Conservation (phyloP, 2,329 filamentous ascomycete genomes). For the Dendryphion nanum region DNA sequence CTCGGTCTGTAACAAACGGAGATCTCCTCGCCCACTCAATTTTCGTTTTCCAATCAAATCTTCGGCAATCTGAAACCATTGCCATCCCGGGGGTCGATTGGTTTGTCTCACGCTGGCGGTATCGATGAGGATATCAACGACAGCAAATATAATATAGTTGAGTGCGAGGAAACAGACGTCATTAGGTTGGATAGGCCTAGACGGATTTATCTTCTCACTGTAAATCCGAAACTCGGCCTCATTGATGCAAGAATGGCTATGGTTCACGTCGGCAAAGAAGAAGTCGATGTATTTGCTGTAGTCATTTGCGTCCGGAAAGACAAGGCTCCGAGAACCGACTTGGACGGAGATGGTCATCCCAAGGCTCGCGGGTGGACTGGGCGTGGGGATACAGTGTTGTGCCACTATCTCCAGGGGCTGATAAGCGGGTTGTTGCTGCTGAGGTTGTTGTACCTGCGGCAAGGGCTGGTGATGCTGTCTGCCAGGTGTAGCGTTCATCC, state of each 20-base stretch:
- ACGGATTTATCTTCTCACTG: slow-evolving; percentile 22
- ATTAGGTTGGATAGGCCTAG: slow-evolving; percentile 10
- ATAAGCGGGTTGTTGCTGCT: slow-evolving; percentile 1
- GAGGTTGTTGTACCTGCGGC: not conserved
- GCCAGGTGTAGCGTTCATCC: slow-evolving; percentile 17
- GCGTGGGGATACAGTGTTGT: slow-evolving; percentile 5
- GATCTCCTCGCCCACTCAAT: slow-evolving; percentile 18
- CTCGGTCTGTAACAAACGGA: slow-evolving; percentile 27
- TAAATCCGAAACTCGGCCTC: slow-evolving; percentile 24
- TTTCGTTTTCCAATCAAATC: slow-evolving; percentile 23
- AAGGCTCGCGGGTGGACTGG: slow-evolving; percentile 5
- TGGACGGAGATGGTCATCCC: slow-evolving; percentile 14
- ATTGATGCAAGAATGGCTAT: slow-evolving; percentile 29
- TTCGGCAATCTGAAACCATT: slow-evolving; percentile 29
- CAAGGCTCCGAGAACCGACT: slow-evolving; percentile 14
- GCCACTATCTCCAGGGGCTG: too few species aligned
- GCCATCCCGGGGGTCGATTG: slow-evolving; percentile 23
- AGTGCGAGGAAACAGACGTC: slow-evolving; percentile 28
- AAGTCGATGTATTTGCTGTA: slow-evolving; percentile 23
- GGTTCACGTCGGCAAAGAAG: slow-evolving; percentile 29
- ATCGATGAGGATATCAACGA: slow-evolving; percentile 14
- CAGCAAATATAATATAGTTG: slow-evolving; percentile 31
- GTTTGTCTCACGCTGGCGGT: not conserved
- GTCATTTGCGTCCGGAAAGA: slow-evolving; percentile 19
- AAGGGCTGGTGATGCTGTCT: slow-evolving; percentile 14